A percentile compares a stretch with the other conserved stretches of the same genome.
Evolutionary conservation across 1,139 yeast genomes (phyloP).

Genomic region (Keqinozyma sinolaborantium): DNA sequence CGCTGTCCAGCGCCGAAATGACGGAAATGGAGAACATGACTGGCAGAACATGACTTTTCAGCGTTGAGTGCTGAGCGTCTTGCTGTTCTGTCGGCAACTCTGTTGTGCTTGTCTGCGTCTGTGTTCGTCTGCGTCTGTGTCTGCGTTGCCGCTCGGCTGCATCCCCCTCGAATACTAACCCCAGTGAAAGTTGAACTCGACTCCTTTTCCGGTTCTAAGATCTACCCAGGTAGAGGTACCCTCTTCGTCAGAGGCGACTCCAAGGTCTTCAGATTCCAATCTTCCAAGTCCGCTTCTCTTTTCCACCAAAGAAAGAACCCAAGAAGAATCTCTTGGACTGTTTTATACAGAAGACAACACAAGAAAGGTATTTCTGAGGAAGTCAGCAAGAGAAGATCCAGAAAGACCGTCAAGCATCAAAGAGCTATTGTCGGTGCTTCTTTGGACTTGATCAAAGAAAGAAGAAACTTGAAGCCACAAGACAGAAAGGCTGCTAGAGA

Average conservation of each 20-base stretch:
- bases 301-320: constrained; percentile 99
- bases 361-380: constrained; percentile 99
- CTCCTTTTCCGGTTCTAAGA: constrained; percentile 98
- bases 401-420: constrained; percentile 97
- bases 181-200: constrained; percentile 99
- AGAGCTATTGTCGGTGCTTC: constrained; percentile 99
- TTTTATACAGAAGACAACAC: constrained; percentile 99
- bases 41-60: no score
- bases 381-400: constrained; percentile 93
- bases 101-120: no score
- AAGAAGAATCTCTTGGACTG: constrained; percentile 99
- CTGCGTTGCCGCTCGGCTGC: no score
- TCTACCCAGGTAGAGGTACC: constrained; percentile 99
- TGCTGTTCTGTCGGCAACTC: no score
- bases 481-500: constrained; percentile 98
- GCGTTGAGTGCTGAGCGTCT: no score
- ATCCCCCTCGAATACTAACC: no score
- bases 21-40: no score
- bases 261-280: constrained; percentile 98
- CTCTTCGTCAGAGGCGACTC: constrained; percentile 99
- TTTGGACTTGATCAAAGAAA: constrained; percentile 95
- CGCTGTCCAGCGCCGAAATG: no score
- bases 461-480: constrained; percentile 94
- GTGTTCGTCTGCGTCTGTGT: no score
- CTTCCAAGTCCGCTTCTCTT: constrained; percentile 95